Conservation (phyloP, 495 filamentous ascomycete species). For the Annulohypoxylon maeteangense region DNA sequence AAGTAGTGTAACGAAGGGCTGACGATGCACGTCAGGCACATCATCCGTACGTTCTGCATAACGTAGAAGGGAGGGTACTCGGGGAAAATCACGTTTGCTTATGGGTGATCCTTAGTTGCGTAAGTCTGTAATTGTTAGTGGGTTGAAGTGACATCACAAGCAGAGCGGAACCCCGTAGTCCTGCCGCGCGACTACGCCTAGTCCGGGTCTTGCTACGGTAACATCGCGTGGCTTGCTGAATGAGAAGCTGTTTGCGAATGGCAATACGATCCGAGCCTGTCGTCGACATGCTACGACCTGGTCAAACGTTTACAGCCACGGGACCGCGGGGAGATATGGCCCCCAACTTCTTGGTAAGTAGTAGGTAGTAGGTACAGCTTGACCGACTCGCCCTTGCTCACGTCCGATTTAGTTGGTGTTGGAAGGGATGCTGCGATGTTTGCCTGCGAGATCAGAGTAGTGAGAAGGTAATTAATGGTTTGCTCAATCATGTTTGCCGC, state of each 20-base stretch:
- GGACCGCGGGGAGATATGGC: slow-evolving; percentile 17
- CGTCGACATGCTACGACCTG: neutral
- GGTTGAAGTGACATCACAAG: slow-evolving; percentile 28
- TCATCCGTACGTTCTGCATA: slow-evolving; percentile 29
- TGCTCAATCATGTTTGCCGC: slow-evolving; percentile 5
- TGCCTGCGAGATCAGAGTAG: slow-evolving; percentile 3
- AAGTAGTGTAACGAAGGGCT: slow-evolving; percentile 49
- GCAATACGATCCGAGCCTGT: slow-evolving; percentile 32
- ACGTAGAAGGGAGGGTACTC: slow-evolving; percentile 13
- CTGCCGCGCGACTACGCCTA: slow-evolving; percentile 1
- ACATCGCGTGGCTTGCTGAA: slow-evolving; percentile 42
- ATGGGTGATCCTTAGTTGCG: neutral
- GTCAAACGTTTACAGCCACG: slow-evolving; percentile 17
- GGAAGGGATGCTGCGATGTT: slow-evolving; percentile 16
- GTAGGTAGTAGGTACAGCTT: too few species aligned
- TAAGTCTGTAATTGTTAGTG: slow-evolving; percentile 15
- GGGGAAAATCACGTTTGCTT: slow-evolving; percentile 33
- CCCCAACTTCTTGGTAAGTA: slow-evolving; percentile 26
- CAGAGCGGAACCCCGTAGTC: slow-evolving; percentile 13
- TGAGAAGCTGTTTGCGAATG: slow-evolving; percentile 45
- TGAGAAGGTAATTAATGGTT: slow-evolving; percentile 20
- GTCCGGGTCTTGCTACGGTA: slow-evolving; percentile 22
- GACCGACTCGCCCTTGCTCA: slow-evolving; percentile 23
- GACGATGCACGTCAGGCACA: slow-evolving; percentile 47
- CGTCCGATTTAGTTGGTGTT: slow-evolving; percentile 8